These are phyloP conservation scores for Rubus parviflorus DNA, from an alignment of 306 rosid species.

Conservation along the genomic window DNA sequence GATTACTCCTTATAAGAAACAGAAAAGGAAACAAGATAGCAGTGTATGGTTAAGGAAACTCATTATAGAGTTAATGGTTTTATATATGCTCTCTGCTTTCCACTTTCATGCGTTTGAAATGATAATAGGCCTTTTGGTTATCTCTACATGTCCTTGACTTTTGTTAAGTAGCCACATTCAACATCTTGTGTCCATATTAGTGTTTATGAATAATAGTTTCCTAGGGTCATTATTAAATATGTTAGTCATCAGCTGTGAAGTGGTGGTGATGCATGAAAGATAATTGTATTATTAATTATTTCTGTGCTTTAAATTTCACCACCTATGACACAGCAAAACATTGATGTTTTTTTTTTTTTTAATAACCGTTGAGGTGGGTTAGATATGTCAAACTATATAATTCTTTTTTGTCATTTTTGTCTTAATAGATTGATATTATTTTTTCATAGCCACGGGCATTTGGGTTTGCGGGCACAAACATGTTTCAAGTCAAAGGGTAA, in stretches of 20 bases:
- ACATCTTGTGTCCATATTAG: not conserved
- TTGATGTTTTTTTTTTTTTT: too few species aligned
- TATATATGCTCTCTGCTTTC: not conserved
- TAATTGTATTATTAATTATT: too few species aligned
- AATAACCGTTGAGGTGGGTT: slow-evolving; percentile 8
- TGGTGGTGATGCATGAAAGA: not conserved
- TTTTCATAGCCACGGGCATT: slow-evolving; percentile 76
- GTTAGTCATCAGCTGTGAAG: not conserved
- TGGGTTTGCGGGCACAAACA: slow-evolving; percentile 97
- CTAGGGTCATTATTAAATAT: not conserved
- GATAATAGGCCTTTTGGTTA: not conserved
- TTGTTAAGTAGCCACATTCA: not conserved
- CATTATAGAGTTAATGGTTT: not conserved
- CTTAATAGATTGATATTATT: slow-evolving; percentile 26
- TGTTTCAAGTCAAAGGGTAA: slow-evolving; percentile 90
- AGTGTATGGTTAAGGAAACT: not conserved
- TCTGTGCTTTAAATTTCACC: not conserved
- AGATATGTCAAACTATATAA: slow-evolving; percentile 16
- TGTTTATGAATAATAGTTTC: not conserved
- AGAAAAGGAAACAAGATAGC: not conserved
- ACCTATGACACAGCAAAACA: not conserved
- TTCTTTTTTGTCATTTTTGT: slow-evolving; percentile 8
- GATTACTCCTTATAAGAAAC: not conserved
- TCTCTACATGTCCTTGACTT: not conserved
- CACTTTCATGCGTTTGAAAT: not conserved